Conservation (phyloP, 2,329 filamentous ascomycete species). For the Beauveria varroae region DNA sequence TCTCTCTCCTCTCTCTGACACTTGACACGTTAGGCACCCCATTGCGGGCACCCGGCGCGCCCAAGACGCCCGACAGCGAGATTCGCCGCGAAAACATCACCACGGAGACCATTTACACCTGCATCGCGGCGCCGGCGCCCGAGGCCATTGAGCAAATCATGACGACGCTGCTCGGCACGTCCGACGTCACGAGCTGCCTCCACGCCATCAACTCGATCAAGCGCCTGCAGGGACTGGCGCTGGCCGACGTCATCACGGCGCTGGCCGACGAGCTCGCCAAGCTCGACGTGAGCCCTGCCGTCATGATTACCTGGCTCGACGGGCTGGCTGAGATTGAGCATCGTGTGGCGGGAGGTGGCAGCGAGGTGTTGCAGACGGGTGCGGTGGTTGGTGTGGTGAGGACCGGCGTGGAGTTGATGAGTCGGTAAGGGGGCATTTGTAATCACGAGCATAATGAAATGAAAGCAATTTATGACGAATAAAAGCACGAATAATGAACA, state of each 20-base stretch:
- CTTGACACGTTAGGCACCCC: slow-evolving; percentile 49
- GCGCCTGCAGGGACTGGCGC: slow-evolving; percentile 71
- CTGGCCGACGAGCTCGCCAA: slow-evolving; percentile 74
- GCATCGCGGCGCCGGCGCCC: slow-evolving; percentile 90
- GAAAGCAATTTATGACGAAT: neutral
- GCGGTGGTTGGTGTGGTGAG: slow-evolving; percentile 85
- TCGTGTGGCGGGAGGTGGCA: slow-evolving; percentile 77
- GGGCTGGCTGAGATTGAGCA: slow-evolving; percentile 91
- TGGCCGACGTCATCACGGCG: slow-evolving; percentile 89
- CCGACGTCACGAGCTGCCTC: slow-evolving; percentile 83
- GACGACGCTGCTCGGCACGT: slow-evolving; percentile 72
- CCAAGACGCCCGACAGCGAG: slow-evolving; percentile 53
- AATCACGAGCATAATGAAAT: neutral
- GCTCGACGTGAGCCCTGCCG: slow-evolving; percentile 77
- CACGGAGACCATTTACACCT: slow-evolving; percentile 93
- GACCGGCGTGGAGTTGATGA: slow-evolving; percentile 70
- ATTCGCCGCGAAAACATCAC: slow-evolving; percentile 72
- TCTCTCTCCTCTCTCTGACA: neutral
- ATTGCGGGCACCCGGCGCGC: slow-evolving; percentile 50
- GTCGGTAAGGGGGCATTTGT: slow-evolving; percentile 17
- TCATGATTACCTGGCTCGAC: slow-evolving; percentile 85
- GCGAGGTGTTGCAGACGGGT: slow-evolving; percentile 83
- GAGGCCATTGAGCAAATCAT: slow-evolving; percentile 80
- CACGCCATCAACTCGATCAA: slow-evolving; percentile 86
- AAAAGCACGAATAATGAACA: neutral